These are phyloP conservation scores for Rubroshorea leprosula DNA, from an alignment of 345 rosid species.

Conservation along the genomic window DNA sequence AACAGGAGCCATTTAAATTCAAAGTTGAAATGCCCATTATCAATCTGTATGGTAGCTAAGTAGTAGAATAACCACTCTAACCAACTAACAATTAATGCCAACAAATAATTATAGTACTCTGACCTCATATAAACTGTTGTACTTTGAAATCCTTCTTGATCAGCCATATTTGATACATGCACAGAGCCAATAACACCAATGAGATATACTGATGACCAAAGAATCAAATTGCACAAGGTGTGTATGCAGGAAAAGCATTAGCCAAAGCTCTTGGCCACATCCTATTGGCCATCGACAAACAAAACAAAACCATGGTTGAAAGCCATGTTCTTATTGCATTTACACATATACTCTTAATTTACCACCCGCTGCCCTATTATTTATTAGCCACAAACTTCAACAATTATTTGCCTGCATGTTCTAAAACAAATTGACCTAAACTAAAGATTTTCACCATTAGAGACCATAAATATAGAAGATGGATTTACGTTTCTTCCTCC, in stretches of 20 bases:
- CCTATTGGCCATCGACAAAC: slow-evolving; percentile 67
- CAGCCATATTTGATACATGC: slow-evolving; percentile 76
- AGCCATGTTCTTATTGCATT: slow-evolving; percentile 38
- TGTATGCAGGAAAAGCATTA: slow-evolving; percentile 90
- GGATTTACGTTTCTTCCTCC: not conserved
- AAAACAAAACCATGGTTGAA: slow-evolving; percentile 69
- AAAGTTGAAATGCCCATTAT: slow-evolving; percentile 77
- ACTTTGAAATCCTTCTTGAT: slow-evolving; percentile 58
- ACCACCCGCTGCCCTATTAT: slow-evolving; percentile 5
- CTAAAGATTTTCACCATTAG: not conserved
- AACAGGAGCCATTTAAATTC: slow-evolving; percentile 78
- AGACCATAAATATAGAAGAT: not conserved
- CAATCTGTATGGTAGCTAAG: slow-evolving; percentile 81
- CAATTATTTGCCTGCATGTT: slow-evolving; percentile 10
- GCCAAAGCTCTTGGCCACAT: slow-evolving; percentile 68
- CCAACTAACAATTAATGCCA: slow-evolving; percentile 68
- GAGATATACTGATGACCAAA: slow-evolving; percentile 57
- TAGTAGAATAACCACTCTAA: slow-evolving; percentile 65
- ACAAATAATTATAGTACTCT: slow-evolving; percentile 53
- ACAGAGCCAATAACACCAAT: slow-evolving; percentile 62
- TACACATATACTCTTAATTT: slow-evolving; percentile 10
- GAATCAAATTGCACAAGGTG: slow-evolving; percentile 91
- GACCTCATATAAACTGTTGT: slow-evolving; percentile 67
- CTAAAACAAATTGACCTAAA: not conserved
- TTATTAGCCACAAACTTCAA: not conserved